Base-by-base conservation (phyloP, 2,329 filamentous ascomycete genomes). In the Penicillium sp. region DNA sequence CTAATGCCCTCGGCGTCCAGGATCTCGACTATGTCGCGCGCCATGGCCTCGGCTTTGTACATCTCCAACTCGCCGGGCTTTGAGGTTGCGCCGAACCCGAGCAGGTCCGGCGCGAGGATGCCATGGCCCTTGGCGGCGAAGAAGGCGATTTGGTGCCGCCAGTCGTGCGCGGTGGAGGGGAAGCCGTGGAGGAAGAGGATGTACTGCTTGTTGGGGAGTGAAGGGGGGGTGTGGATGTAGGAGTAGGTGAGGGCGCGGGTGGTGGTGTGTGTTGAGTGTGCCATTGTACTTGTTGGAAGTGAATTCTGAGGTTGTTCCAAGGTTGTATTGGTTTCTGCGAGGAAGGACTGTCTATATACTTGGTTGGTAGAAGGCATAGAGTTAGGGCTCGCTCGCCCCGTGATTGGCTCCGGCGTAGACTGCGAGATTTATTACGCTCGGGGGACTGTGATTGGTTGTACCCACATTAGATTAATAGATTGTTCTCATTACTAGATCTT, bases 161-260 rank as follows among this genome's bases (percentile, higher is more conserved):
- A 81, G 65, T 80, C 78, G 40, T 70, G 64, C 9, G 71, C 66
- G 40, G 74, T 75, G 3, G 77, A 79, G 30, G 79, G 78, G 52
- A 79, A 79, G 40, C 79, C 78, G 59, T 81, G 79, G 12, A 81
- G 68, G 56, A 81, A 70, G 16, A 82, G 66, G 3, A 81, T 62
- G 0, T 76, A 78, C 7, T 66, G 60, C 5, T 61, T 52, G 8
- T 43, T 50, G 1, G 59, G 30, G 0, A 51, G 59, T 3, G 61
- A 33, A 6, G 57, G 53, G 5, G 60, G 63, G 6, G 65, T 63
- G 52, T 66, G 62, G 23, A 71, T 58, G 59, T 73, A 74, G 2
- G 68, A 61, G 52, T 68, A 68, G 14, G 59, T 55, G 9, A 30
- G 43, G n/a, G 30, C 30, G 16, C n/a, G 28, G 3, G 45, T 21